A percentile compares a stretch with the other conserved stretches of the same genome.
Conservation (phyloP, 1,139 yeast species). For the Yueomyces sp. region DNA sequence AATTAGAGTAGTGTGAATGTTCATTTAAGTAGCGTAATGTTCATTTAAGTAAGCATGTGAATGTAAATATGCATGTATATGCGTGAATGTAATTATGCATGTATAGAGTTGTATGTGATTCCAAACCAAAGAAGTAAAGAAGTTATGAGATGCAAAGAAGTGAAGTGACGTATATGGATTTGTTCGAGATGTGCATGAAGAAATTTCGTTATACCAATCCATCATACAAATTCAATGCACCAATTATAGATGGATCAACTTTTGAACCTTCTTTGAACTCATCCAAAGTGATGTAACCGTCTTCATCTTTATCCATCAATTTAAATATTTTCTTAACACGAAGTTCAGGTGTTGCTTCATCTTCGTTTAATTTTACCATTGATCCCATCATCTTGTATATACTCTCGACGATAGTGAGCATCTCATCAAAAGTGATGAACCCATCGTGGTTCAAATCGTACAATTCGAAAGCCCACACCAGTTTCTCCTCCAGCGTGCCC, state of each 20-base stretch:
- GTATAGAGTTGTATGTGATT: too few relatives aligned
- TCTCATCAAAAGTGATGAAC: slow-evolving; percentile 58
- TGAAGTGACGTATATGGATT: too few relatives aligned
- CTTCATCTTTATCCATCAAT: slow-evolving; percentile 56
- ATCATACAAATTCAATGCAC: slow-evolving; percentile 70
- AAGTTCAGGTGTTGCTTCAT: slow-evolving; percentile 83
- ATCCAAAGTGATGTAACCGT: slow-evolving; percentile 57
- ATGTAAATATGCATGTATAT: too few relatives aligned
- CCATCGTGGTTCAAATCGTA: slow-evolving; percentile 81
- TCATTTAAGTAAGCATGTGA: too few relatives aligned
- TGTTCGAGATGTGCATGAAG: too few relatives aligned
- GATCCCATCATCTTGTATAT: slow-evolving; percentile 93
- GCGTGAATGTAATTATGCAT: too few relatives aligned
- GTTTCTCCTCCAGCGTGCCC: slow-evolving; percentile 77
- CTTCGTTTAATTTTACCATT: slow-evolving; percentile 85
- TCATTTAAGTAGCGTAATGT: too few relatives aligned
- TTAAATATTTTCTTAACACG: slow-evolving; percentile 73
- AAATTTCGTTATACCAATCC: slow-evolving; percentile 42
- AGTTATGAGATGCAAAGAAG: too few relatives aligned
- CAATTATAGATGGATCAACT: slow-evolving; percentile 68
- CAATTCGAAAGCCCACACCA: slow-evolving; percentile 75
- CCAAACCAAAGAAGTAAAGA: too few relatives aligned
- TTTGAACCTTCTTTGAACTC: slow-evolving; percentile 78
- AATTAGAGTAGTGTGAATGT: too few relatives aligned
- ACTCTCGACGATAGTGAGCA: slow-evolving; percentile 67